Conservation (phyloP, 495 filamentous ascomycete genomes). For the Aspergillus cristatus region DNA sequence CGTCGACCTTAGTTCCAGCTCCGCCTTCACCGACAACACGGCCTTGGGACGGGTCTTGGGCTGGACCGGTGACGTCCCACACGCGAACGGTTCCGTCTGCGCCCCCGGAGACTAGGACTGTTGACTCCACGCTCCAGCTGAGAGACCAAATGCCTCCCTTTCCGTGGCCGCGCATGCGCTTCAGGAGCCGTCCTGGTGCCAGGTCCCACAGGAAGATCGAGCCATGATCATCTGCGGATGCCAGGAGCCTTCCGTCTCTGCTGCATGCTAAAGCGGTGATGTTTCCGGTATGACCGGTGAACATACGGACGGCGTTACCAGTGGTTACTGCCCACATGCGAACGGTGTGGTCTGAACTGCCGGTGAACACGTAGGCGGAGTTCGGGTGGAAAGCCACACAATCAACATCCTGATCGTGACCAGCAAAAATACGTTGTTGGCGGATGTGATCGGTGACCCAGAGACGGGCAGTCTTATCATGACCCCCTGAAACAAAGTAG, state of each 20-base stretch:
- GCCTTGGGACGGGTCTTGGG: slow-evolving; percentile 45
- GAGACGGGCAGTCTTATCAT: slow-evolving; percentile 81
- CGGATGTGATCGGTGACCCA: slow-evolving; percentile 89
- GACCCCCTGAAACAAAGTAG: slow-evolving; percentile 82
- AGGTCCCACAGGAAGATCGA: slow-evolving; percentile 93
- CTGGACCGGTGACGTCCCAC: slow-evolving; percentile 74
- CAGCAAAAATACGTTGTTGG: slow-evolving; percentile 78
- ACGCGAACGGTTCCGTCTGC: slow-evolving; percentile 87
- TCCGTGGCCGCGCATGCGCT: slow-evolving; percentile 88
- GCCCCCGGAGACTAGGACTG: slow-evolving; percentile 76
- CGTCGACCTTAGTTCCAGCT: slow-evolving; percentile 44
- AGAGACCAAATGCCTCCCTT: slow-evolving; percentile 91
- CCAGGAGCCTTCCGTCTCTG: slow-evolving; percentile 77
- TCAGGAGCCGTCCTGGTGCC: slow-evolving; percentile 67
- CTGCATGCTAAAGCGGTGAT: slow-evolving; percentile 76
- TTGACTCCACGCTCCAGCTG: slow-evolving; percentile 83
- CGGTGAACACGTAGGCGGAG: slow-evolving; percentile 84
- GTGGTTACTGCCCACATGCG: slow-evolving; percentile 93
- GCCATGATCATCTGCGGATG: slow-evolving; percentile 75
- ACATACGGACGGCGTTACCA: slow-evolving; percentile 79
- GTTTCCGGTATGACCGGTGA: slow-evolving; percentile 80
- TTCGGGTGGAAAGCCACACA: slow-evolving; percentile 86
- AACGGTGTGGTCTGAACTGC: slow-evolving; percentile 79
- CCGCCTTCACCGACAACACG: slow-evolving; percentile 50
- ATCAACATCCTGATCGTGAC: slow-evolving; percentile 85